Evolutionary conservation across 2,329 filamentous ascomycete species (phyloP), one percentile per base, ranked within the genome.

Genomic region (Microascus cirrosus): DNA sequence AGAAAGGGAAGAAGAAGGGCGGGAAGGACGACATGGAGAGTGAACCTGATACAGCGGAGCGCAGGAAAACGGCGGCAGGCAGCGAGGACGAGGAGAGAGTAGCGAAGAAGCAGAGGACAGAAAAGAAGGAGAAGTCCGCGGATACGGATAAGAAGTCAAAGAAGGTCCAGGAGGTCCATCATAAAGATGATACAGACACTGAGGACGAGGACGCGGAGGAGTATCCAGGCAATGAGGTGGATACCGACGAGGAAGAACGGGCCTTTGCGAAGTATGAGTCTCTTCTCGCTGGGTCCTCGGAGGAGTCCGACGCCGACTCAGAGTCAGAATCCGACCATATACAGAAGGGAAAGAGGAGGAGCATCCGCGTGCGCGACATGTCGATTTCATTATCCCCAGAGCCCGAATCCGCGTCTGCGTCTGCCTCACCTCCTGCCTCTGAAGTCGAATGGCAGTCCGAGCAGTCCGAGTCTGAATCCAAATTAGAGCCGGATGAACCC

Each of bases 211-310:
- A 57, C 7, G 62, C 62, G 5, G 58, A 67, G 3, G 68, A 32
- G 70, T 36, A 55, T 10, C 54, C 54, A 8, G 53, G 58, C 10
- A 51, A 59, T 28, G 36, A 53, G 28, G 20, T 59, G n/a, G 58
- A 60, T 13, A 52, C 59, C 22, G 58, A 61, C 53, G 63, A 62
- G 2, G 65, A 65, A 22, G 74, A 73, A 57, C 74, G 66, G 36
- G 70, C 67, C 28, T 68, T 71, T 60, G 66, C 73, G 5, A 77
- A 77, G 54, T 76, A 76, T 57, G 76, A 78, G 32, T 66, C 73
- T 42, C 68, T 80, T 15, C 68, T 80, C 1, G 76, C 73, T 2
- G 70, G 70, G 13, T 77, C 74, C 0, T 74, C 72, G 10, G 71
- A 76, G 1, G 69, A 74, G 8, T 68, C 66, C 2, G 67, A 66